A percentile compares a stretch with the other conserved stretches of the same genome.
Evolutionary conservation across 192 early-diverging fungal genomes (phyloP).

Genomic region (Backusella psychrophila): DNA sequence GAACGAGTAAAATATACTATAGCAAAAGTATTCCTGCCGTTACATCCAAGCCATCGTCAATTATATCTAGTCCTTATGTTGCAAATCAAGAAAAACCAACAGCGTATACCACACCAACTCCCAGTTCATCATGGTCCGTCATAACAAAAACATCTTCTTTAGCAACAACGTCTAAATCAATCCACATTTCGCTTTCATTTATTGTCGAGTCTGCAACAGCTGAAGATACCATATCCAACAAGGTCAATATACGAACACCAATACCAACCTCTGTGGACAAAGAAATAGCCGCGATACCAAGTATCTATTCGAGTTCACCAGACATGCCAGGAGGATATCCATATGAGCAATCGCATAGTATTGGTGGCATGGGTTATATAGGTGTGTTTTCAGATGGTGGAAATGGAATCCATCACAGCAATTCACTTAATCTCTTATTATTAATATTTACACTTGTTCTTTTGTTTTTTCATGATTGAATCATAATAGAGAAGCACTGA

Average conservation of each 20-base stretch:
- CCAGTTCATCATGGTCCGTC: neutral
- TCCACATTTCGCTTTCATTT: neutral
- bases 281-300: neutral
- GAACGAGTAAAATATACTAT: neutral
- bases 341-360: neutral
- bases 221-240: neutral
- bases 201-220: neutral
- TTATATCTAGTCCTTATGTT: neutral
- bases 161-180: neutral
- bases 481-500: neutral
- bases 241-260: neutral
- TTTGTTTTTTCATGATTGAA: neutral
- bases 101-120: neutral
- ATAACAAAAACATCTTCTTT: neutral
- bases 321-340: constrained; percentile 9
- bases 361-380: neutral
- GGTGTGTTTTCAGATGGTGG: constrained; percentile 5
- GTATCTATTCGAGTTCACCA: neutral
- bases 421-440: neutral
- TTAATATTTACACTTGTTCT: neutral
- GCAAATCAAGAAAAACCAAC: neutral
- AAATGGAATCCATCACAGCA: neutral
- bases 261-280: neutral
- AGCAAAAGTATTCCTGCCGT: neutral
- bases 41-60: neutral